These are phyloP conservation scores for Solanum aculeatissimum DNA, from an alignment of 305 asterid genomes.

Conservation along the genomic window DNA sequence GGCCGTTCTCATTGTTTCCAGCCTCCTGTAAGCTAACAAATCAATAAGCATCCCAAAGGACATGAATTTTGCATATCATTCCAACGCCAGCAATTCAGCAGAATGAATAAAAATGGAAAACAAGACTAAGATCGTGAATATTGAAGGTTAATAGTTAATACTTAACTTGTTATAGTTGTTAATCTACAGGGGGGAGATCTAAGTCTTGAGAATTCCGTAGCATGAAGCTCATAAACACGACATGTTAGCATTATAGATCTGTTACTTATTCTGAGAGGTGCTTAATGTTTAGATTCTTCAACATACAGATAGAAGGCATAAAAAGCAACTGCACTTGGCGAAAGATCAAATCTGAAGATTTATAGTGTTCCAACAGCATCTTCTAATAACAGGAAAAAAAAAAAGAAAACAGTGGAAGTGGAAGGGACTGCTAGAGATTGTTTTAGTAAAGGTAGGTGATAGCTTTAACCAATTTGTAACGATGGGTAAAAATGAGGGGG, in stretches of 20 bases:
- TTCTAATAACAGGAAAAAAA: neutral
- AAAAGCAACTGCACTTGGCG: neutral
- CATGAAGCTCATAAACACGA: neutral
- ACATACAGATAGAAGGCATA: neutral
- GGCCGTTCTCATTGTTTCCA: conserved; percentile 73
- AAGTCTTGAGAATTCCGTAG: neutral
- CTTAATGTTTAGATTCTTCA: neutral
- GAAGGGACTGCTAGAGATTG: neutral
- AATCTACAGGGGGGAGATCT: neutral
- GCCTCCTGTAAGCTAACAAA: conserved; percentile 63
- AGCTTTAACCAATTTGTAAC: neutral
- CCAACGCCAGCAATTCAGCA: neutral
- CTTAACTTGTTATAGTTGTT: neutral
- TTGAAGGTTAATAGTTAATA: neutral
- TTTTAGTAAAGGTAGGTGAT: neutral
- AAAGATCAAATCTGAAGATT: neutral
- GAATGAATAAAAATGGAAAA: neutral
- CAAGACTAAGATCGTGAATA: neutral
- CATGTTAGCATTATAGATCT: neutral
- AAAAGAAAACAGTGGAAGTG: neutral
- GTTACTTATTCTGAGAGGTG: neutral
- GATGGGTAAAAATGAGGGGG: neutral
- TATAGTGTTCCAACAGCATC: neutral
- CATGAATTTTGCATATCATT: neutral
- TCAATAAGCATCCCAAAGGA: neutral